Base-by-base conservation (phyloP, 1,139 yeast genomes). In the Zygotorulaspora mrakii region DNA sequence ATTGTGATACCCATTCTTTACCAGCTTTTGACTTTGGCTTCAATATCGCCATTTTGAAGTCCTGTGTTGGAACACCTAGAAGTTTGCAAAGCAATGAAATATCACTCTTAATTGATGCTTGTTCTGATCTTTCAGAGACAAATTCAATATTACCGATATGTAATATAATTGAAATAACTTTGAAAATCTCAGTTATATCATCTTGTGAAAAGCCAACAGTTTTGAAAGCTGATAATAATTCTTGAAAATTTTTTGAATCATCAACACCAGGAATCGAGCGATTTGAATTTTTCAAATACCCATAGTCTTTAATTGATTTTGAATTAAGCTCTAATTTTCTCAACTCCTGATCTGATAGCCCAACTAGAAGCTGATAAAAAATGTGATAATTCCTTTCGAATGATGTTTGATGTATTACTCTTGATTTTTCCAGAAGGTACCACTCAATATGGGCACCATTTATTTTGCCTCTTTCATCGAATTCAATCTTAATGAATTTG, bases 361-460 rank as follows among this genome's bases (percentile, higher is more conserved):
- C 95, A 37, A 74, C 69, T 23, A 94, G 65, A 31, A 94, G 66
- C 59, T 94, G 97, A 62, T 91, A 94, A 59, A 91, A 91, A 4
- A 89, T 76, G 61, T 91, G 98, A 60, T 91, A 91, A 59, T 89
- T 91, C 59, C 98, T 73, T 64, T 91, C 98, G 13, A 75, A 68
- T 4, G 67, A 48, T 35, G 82, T 77, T 64, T 88, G 97, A 33
- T 75, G 68, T n/a, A 87, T 83, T 12, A 94, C 96, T 54, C 99
- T 77, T 6, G 96, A 86, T 63, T 91, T 94, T 62, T 94, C 99
- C 36, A 94, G 68, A 23, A 94, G 68, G 54, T 94, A 94, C 84
- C 95, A 94, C 57, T 91, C 96, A 41, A 94, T 87, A 48, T 85
- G 82, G 8, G 97, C 97, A 8, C 96, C 96, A 17, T 77, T 71